These are phyloP conservation scores for Cladosporium sp. DNA, from an alignment of 2,329 filamentous ascomycete species.

Conservation along the genomic window DNA sequence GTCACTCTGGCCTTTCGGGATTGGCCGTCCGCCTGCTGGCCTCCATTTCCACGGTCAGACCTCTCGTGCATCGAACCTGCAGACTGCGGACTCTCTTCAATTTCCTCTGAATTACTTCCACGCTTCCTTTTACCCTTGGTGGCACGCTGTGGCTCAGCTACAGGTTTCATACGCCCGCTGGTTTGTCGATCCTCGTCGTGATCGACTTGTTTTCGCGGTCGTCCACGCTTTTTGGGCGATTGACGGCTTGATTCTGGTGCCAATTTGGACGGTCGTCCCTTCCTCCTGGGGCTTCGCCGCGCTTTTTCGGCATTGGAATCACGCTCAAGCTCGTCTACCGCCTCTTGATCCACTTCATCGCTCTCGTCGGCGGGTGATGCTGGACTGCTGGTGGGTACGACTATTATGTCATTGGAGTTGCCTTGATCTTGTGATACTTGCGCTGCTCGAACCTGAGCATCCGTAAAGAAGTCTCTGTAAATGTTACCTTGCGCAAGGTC, in stretches of 20 bases:
- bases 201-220: too few species aligned
- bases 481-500: background rate
- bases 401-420: background rate
- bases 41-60: background rate
- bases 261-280: too few species aligned
- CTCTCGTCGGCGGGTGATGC: too few species aligned
- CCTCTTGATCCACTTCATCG: too few species aligned
- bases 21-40: background rate
- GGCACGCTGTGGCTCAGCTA: background rate
- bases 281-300: background rate
- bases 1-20: background rate
- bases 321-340: too few species aligned
- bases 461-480: background rate
- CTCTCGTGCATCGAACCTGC: too few species aligned
- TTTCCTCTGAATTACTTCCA: background rate
- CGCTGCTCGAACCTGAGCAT: background rate
- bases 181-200: too few species aligned
- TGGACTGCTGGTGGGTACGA: background rate
- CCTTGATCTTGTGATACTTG: background rate
- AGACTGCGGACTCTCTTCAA: too few species aligned
- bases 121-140: background rate
- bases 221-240: too few species aligned
- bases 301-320: background rate
- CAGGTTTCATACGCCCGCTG: too few species aligned
- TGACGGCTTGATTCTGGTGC: too few species aligned